Base-by-base conservation (phyloP, 1,284 basidiomycete species). In the Mycosarcoma maydis region DNA sequence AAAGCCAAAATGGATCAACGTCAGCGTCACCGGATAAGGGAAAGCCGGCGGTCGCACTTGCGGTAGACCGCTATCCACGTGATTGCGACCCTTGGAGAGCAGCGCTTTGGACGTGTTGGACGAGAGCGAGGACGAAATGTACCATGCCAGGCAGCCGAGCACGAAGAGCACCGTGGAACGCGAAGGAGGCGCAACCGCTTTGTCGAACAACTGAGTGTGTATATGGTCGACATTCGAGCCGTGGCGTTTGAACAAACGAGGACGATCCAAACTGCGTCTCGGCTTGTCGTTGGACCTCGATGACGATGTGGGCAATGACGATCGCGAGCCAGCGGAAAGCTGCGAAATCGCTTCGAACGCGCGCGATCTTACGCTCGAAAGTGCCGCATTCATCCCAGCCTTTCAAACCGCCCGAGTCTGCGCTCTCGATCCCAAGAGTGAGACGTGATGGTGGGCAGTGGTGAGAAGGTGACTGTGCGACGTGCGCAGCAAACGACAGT, bases 1-100 rank as follows among this genome's bases (percentile, higher is more conserved):
- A 80, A 98, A 97, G 68, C 89, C 91, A 82, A 98, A 98, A 82
- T 99, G 96, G 73, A 98, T 87, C 80, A 98, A 91, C n/a, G 96
- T 98, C 77, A 98, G 87, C 77, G 94, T 90, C 81, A 95, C 86
- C 24, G 93, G 89, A 83, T 94, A 90, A 67, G 90, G 86, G 84
- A 95, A 92, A 70, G 91, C 59, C 4, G 87, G 78, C 24, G 71
- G 75, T 23, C 30, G 19, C n/a, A n/a, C n/a, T n/a, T n/a, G n/a
- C n/a, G n/a, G n/a, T n/a, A n/a, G n/a, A n/a, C n/a, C n/a, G n/a
- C n/a, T n/a, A n/a, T n/a, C n/a, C n/a, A n/a, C 19, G 17, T 32
- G n/a, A 26, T 16, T n/a, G 33, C 30, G 37, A 22, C n/a, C 10
- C 24, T 60, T 60, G 29, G 75, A 75, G 8, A 97, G 85, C 83